phyloP scores from a whole-genome alignment of 331 rosid genomes.

The Rhamnella rubrinervis region DNA sequence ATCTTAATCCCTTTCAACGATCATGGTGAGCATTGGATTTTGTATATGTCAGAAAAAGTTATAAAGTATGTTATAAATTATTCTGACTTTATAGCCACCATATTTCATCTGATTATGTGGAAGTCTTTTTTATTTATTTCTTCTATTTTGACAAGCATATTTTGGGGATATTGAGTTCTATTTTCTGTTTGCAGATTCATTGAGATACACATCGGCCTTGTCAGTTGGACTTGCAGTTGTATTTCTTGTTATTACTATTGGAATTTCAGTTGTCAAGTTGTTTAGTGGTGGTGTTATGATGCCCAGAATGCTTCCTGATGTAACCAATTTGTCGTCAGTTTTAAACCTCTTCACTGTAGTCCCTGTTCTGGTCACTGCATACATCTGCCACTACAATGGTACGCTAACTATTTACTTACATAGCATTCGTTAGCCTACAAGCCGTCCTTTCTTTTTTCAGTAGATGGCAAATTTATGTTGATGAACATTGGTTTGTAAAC shows the following conservation, averaged over 20 bases:
- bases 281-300: slow-evolving; percentile 60
- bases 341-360: slow-evolving; percentile 71
- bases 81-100: no score
- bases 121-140: neutral
- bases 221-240: slow-evolving; percentile 83
- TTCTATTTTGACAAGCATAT: slow-evolving; percentile 10
- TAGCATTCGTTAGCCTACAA: neutral
- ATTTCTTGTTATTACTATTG: slow-evolving; percentile 86
- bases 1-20: no score
- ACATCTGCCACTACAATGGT: slow-evolving; percentile 93
- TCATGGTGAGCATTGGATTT: no score
- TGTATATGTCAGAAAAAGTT: no score
- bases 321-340: slow-evolving; percentile 52
- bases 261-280: slow-evolving; percentile 78
- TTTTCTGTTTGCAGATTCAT: slow-evolving; percentile 72
- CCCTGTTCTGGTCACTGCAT: slow-evolving; percentile 88
- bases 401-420: slow-evolving; percentile 18
- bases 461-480: neutral
- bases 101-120: slow-evolving; percentile 1
- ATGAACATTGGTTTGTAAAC: neutral
- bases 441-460: neutral
- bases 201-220: slow-evolving; percentile 87
- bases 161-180: slow-evolving; percentile 16
- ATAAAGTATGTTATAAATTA: no score
- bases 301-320: slow-evolving; percentile 82